These are phyloP conservation scores for Claviceps digitariae DNA, from an alignment of 2,329 filamentous ascomycete genomes.

Conservation along the genomic window DNA sequence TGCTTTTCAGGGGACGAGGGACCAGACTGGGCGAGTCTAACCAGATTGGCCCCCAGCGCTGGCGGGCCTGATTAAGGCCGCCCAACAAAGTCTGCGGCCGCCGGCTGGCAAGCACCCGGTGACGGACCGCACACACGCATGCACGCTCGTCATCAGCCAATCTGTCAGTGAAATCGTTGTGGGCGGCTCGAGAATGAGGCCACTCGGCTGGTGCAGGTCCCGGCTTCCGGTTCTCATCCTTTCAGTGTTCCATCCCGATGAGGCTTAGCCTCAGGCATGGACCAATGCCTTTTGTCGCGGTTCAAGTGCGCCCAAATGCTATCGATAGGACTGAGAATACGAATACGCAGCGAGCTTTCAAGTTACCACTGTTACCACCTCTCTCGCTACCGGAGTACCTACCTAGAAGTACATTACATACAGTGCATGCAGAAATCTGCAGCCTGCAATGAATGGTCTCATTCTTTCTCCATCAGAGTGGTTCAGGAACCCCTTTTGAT, in stretches of 20 bases:
- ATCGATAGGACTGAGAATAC: constrained; percentile 3
- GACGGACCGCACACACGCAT: not conserved
- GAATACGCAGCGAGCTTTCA: constrained; percentile 1
- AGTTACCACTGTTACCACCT: not conserved
- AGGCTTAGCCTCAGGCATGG: not conserved
- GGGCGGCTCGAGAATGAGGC: constrained; percentile 21
- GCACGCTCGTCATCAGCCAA: not conserved
- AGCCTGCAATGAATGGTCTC: not conserved
- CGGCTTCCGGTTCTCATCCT: constrained; percentile 17
- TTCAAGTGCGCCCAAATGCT: not conserved
- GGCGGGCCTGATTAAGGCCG: not conserved
- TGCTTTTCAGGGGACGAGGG: not conserved
- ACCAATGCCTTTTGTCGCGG: not conserved
- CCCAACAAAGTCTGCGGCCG: not conserved
- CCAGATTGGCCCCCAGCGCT: not conserved
- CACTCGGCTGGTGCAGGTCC: constrained; percentile 16
- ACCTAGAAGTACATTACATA: not conserved
- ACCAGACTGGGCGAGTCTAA: not conserved
- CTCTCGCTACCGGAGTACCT: too few relatives aligned
- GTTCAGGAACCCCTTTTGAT: not conserved
- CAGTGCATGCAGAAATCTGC: too few relatives aligned
- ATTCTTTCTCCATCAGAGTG: not conserved
- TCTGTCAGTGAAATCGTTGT: constrained; percentile 8
- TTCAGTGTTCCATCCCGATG: not conserved
- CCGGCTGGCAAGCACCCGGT: not conserved